Evolutionary conservation across 495 filamentous ascomycete species (phyloP).

Genomic region (Platismatia glauca): DNA sequence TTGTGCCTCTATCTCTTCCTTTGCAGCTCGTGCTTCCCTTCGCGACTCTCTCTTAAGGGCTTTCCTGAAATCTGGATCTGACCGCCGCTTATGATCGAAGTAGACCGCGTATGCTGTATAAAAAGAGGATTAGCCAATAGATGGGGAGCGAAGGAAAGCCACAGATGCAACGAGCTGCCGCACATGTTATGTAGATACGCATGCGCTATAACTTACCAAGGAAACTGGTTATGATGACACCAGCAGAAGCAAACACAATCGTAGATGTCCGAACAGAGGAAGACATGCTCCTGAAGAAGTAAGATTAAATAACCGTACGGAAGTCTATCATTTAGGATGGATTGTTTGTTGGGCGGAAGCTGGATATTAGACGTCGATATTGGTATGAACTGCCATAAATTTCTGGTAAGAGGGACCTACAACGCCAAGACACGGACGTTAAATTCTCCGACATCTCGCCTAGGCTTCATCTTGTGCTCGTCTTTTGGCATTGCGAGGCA

Average conservation of each 20-base stretch:
- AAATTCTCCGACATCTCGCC: not conserved
- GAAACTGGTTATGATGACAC: constrained; percentile 64
- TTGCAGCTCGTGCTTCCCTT: constrained; percentile 61
- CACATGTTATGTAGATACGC: not conserved
- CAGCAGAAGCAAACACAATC: constrained; percentile 62
- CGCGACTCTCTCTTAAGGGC: constrained; percentile 74
- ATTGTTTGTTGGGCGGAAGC: not conserved
- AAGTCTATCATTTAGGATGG: not conserved
- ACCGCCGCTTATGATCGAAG: constrained; percentile 89
- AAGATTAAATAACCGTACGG: not conserved
- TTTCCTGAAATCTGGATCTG: constrained; percentile 78
- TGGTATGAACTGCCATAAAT: not conserved
- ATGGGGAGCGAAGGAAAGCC: not conserved
- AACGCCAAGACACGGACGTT: constrained; percentile 13
- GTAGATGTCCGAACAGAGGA: constrained; percentile 51
- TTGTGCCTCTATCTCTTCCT: constrained; percentile 64
- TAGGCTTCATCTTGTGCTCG: not conserved
- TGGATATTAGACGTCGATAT: not conserved
- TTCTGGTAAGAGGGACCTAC: too few relatives aligned
- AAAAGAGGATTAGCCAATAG: not conserved
- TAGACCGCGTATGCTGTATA: constrained; percentile 70
- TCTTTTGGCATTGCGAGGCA: not conserved
- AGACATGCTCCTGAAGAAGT: constrained; percentile 6
- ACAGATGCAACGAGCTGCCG: not conserved
- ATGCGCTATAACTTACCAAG: constrained; percentile 48